Base-by-base conservation (phyloP, 768 basidiomycete genomes). In the Suillus clintonianus region DNA sequence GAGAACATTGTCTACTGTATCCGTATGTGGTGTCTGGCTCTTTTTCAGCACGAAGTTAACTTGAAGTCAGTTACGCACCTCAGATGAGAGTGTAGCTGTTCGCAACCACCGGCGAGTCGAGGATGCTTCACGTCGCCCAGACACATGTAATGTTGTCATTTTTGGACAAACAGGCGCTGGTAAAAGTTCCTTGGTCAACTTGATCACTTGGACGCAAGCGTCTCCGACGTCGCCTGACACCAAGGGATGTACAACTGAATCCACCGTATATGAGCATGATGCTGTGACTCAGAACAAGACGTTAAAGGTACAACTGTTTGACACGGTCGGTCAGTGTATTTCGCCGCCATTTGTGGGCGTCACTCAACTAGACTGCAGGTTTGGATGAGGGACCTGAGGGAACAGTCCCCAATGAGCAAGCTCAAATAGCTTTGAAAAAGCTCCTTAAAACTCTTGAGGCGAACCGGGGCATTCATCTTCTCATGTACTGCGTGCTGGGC, bases 401-500 rank as follows among this genome's bases (percentile, higher is more conserved):
- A 0, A 4, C 15, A 48, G 17, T 60, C 19, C 24, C 39, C n/a
- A 4, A 4, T 17, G 3, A 14, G 13, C 24, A 60, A 43, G 47
- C 47, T 7, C 1, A 5, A 13, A 47, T 0, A 13, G 17, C 14
- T 32, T 7, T 36, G 43, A 15, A 45, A 10, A 41, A 8, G 15
- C 59, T 43, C 5, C 2, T 60, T 30, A 3, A 8, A 6, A 15
- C 1, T 7, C 60, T 71, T 15, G 9, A 54, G 57, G 56, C 57
- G 36, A 13, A 61, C 6, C 48, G 5, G 45, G 58, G 65, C 11
- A 39, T 72, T 39, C 70, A 72, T 50, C 51, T 74, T 19, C 62
- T 72, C 58, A 8, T 74, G 57, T 82, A 76, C 67, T 76, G 76
- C 50, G 76, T 82, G 64, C 76, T 75, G 6, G 79, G 75, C 15